Conservation (phyloP, 1,139 yeast genomes). For the Diutina rugosa region DNA sequence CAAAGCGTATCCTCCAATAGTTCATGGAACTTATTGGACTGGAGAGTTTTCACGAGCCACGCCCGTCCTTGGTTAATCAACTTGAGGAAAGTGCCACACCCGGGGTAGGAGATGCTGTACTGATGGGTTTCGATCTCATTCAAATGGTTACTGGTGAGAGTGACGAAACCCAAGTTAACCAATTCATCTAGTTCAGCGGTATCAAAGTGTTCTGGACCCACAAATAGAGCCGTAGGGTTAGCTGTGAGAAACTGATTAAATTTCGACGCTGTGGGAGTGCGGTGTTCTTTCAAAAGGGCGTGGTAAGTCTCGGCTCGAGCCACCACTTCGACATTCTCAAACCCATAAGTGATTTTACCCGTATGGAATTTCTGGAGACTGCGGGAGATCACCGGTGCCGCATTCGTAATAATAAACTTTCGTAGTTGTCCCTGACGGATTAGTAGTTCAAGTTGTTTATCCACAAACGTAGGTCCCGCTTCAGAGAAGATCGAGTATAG, state of each 20-base stretch:
- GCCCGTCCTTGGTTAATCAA: constrained; percentile 32
- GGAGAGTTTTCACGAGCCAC: constrained; percentile 37
- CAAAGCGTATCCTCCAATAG: constrained; percentile 34
- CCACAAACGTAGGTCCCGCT: constrained; percentile 33
- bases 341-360: constrained; percentile 27
- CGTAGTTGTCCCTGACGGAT: constrained; percentile 21
- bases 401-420: constrained; percentile 30
- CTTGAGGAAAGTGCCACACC: constrained; percentile 43
- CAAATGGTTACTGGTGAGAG: constrained; percentile 36
- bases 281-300: constrained; percentile 8
- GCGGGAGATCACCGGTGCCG: constrained; percentile 32
- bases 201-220: constrained; percentile 14
- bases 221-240: constrained; percentile 23
- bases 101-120: constrained; percentile 46
- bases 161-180: constrained; percentile 40
- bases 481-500: constrained; percentile 26
- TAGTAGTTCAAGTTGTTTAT: constrained; percentile 22
- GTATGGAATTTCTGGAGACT: constrained; percentile 15
- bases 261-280: constrained; percentile 7
- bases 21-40: constrained; percentile 36
- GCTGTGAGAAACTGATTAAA: constrained; percentile 12
- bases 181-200: constrained; percentile 19
- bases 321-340: constrained; percentile 30
- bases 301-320: constrained; percentile 15
- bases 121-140: constrained; percentile 33